Percentiles rank a stretch among this genome's conserved stretches.
Evolutionary conservation across 495 filamentous ascomycete species (phyloP).

Genomic region (Filosporella fistucella): DNA sequence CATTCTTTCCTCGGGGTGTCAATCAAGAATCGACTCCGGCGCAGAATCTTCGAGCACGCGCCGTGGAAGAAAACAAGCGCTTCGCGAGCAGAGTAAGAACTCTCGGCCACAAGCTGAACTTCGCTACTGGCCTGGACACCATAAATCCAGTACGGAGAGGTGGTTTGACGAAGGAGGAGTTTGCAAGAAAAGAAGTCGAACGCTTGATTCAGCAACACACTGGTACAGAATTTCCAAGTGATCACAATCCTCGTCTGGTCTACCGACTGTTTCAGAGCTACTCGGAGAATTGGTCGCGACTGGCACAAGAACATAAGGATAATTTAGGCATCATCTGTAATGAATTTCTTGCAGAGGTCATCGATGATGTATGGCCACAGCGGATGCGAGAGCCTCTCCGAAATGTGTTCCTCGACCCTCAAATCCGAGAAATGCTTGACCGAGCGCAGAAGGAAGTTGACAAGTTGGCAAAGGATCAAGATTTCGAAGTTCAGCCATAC

Average conservation of each 20-base stretch:
- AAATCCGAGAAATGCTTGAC: constrained; percentile 31
- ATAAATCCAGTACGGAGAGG: constrained; percentile 3
- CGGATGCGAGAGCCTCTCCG: constrained; percentile 35
- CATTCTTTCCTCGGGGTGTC: constrained; percentile 33
- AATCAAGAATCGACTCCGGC: constrained; percentile 33
- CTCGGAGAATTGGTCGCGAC: constrained; percentile 33
- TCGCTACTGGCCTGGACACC: constrained; percentile 14
- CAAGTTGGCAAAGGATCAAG: constrained; percentile 28
- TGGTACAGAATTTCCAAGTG: constrained; percentile 37
- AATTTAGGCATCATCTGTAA: constrained; percentile 38
- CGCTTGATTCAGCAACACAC: constrained; percentile 31
- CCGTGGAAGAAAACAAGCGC: constrained; percentile 36
- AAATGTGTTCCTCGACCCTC: constrained; percentile 29
- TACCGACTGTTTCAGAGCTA: constrained; percentile 39
- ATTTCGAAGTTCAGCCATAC: constrained; percentile 37
- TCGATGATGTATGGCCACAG: constrained; percentile 35
- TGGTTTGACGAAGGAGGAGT: constrained; percentile 26
- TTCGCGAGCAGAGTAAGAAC: constrained; percentile 29
- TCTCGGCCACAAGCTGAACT: constrained; percentile 34
- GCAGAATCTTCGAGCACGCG: constrained; percentile 35
- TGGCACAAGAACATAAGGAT: constrained; percentile 38
- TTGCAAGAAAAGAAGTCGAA: constrained; percentile 31
- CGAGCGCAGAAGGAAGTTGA: constrained; percentile 35
- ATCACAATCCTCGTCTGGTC: constrained; percentile 34
- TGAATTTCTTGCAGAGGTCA: constrained; percentile 36